Evolutionary conservation across 768 basidiomycete genomes (phyloP).

Genomic region (Lyophyllum decastes): DNA sequence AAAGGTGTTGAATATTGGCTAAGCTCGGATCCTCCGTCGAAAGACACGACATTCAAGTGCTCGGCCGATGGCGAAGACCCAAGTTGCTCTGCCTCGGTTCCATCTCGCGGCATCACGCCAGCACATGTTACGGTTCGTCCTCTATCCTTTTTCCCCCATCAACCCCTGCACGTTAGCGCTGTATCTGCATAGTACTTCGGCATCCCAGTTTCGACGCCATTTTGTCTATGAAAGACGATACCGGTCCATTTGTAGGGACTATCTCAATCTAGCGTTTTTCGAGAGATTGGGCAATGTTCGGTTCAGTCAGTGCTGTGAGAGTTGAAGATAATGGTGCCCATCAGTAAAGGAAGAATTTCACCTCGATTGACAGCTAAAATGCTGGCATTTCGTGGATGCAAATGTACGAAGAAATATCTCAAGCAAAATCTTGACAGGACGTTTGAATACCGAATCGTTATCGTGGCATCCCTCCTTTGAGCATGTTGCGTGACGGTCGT

Average conservation of each 20-base stretch:
- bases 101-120: constrained; percentile 43
- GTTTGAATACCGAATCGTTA: too few relatives aligned
- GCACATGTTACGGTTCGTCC: constrained; percentile 45
- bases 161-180: not conserved
- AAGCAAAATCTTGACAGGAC: too few relatives aligned
- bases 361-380: too few relatives aligned
- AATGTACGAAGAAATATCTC: too few relatives aligned
- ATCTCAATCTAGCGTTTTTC: not conserved
- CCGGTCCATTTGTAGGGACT: too few relatives aligned
- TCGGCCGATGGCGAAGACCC: constrained; percentile 49
- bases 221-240: constrained; percentile 30
- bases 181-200: constrained; percentile 35
- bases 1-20: constrained; percentile 56
- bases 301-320: too few relatives aligned
- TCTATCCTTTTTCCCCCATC: not conserved
- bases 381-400: too few relatives aligned
- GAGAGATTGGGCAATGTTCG: too few relatives aligned
- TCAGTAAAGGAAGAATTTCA: too few relatives aligned
- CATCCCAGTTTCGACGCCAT: constrained; percentile 38
- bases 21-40: constrained; percentile 39
- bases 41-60: constrained; percentile 43
- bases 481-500: too few relatives aligned
- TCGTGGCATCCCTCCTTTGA: too few relatives aligned
- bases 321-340: too few relatives aligned
- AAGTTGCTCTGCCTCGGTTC: constrained; percentile 47